A percentile compares a stretch with the other conserved stretches of the same genome.
Evolutionary conservation across 345 rosid genomes (phyloP).

Genomic region (Firmiana major): DNA sequence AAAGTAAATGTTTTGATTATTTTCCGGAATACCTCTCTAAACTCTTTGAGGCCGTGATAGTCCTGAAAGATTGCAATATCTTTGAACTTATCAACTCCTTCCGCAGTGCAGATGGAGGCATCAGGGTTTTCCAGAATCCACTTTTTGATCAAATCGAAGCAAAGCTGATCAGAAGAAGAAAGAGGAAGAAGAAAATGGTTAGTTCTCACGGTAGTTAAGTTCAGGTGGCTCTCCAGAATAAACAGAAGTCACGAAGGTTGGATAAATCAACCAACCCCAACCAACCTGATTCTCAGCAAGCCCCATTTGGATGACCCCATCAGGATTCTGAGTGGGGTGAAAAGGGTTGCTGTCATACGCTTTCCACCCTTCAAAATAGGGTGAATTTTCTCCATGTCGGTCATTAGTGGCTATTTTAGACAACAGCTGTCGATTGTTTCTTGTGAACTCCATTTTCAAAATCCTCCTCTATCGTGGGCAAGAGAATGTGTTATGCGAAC

Average conservation of each 20-base stretch:
- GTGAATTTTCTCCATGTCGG: slow-evolving; percentile 69
- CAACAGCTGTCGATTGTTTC: slow-evolving; percentile 24
- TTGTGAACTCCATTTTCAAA: neutral
- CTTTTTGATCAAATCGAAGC: slow-evolving; percentile 48
- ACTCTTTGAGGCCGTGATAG: slow-evolving; percentile 70
- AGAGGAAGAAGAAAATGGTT: neutral
- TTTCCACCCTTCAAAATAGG: slow-evolving; percentile 87
- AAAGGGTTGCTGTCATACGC: slow-evolving; percentile 68
- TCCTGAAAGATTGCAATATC: slow-evolving; percentile 79
- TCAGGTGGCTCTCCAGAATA: neutral
- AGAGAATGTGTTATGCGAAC: neutral
- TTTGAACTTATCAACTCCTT: slow-evolving; percentile 53
- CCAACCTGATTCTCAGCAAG: slow-evolving; percentile 83
- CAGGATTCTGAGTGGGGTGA: slow-evolving; percentile 48
- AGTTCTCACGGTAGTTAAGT: neutral
- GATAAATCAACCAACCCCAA: neutral
- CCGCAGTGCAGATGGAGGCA: slow-evolving; percentile 72
- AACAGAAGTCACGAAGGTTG: neutral
- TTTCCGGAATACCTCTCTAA: slow-evolving; percentile 46
- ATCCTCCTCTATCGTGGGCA: neutral
- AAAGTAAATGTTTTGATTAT: neutral
- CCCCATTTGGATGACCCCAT: slow-evolving; percentile 87
- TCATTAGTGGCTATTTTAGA: slow-evolving; percentile 58
- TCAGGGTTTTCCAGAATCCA: slow-evolving; percentile 65
- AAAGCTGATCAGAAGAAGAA: slow-evolving; percentile 42